phyloP scores from a whole-genome alignment of 345 rosid species.

The Brassica napus region Da-Ae NC_063452.1:47906001-47906500 shows the following conservation, averaged over 20 bases:
- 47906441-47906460: neutral
- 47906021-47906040: neutral
- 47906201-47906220: conserved; percentile 10
- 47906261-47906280: too few species aligned
- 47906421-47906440: too few species aligned
- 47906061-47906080: neutral
- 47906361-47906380: too few species aligned
- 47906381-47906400: too few species aligned
- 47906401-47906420: too few species aligned
- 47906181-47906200: conserved; percentile 23
- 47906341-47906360: too few species aligned
- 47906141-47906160: conserved; percentile 21
- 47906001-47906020: neutral
- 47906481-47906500: conserved; percentile 7
- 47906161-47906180: conserved; percentile 18
- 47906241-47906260: too few species aligned
- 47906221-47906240: too few species aligned
- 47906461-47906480: conserved; percentile 23
- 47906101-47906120: conserved; percentile 22
- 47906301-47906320: too few species aligned
- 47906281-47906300: too few species aligned
- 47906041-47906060: neutral
- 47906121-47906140: conserved; percentile 26
- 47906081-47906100: conserved; percentile 14
- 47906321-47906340: too few species aligned